A percentile compares a stretch with the other conserved stretches of the same genome.
Evolutionary conservation across 2,329 filamentous ascomycete genomes (phyloP).

Genomic region (Boeremia exigua): DNA sequence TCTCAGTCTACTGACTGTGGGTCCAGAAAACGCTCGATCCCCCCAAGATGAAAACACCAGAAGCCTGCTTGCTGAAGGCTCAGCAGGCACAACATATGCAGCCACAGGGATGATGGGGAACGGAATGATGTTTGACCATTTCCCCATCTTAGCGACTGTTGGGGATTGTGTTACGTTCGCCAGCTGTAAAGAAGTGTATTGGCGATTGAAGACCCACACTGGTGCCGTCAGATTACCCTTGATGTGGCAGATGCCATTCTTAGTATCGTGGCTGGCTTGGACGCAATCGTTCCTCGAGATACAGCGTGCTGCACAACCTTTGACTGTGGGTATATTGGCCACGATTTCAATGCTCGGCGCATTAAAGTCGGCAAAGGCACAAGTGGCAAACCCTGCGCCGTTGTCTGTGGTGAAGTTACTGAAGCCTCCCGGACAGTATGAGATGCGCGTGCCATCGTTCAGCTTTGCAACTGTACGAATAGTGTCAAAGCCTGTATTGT

Average conservation of each 20-base stretch:
- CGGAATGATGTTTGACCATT: conserved; percentile 19
- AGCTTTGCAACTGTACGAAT: too few relatives aligned
- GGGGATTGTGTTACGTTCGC: neutral
- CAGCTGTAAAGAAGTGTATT: neutral
- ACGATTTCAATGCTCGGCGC: neutral
- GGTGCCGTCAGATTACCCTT: neutral
- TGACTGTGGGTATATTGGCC: neutral
- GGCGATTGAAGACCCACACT: neutral
- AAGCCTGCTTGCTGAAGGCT: conserved; percentile 23
- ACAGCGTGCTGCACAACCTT: neutral
- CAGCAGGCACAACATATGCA: conserved; percentile 28
- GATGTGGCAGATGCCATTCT: neutral
- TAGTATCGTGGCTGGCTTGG: neutral
- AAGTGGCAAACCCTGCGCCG: neutral
- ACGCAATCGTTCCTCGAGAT: neutral
- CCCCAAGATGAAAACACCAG: conserved; percentile 27
- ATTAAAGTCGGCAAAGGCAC: neutral
- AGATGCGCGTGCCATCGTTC: too few relatives aligned
- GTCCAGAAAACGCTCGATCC: neutral
- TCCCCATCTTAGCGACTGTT: neutral
- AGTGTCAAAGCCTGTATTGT: too few relatives aligned
- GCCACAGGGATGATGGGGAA: conserved; percentile 32
- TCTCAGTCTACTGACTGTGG: neutral
- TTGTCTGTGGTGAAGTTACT: too few relatives aligned
- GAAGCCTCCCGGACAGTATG: too few relatives aligned